These are phyloP conservation scores for Vanderwaltozyma yarrowii DNA, from an alignment of 805 yeast genomes.

Conservation along the genomic window DNA sequence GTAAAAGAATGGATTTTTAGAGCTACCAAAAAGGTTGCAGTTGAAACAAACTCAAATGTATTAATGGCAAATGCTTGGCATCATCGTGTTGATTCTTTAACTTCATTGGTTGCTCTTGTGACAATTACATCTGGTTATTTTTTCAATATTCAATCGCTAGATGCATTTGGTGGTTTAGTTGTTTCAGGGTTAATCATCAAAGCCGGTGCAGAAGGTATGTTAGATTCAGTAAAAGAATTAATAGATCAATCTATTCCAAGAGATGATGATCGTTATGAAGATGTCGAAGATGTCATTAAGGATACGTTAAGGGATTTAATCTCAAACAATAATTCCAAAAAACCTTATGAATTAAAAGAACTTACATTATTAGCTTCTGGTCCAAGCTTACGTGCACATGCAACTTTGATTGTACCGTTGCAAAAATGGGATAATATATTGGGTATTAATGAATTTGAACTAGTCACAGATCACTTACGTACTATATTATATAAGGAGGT, in stretches of 20 bases:
- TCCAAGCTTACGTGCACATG: slow-evolving; percentile 36
- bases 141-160: slow-evolving; percentile 70
- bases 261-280: slow-evolving; percentile 38
- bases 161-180: slow-evolving; percentile 78
- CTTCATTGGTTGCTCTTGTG: slow-evolving; percentile 77
- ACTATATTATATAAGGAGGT: slow-evolving; percentile 28
- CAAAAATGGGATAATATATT: slow-evolving; percentile 33
- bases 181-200: slow-evolving; percentile 71
- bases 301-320: slow-evolving; percentile 21
- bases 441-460: slow-evolving; percentile 30
- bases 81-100: slow-evolving; percentile 85
- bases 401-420: slow-evolving; percentile 27
- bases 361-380: slow-evolving; percentile 44
- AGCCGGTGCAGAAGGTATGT: slow-evolving; percentile 71
- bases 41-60: slow-evolving; percentile 68
- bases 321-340: slow-evolving; percentile 28
- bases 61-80: slow-evolving; percentile 97
- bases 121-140: slow-evolving; percentile 79
- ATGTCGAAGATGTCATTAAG: slow-evolving; percentile 31
- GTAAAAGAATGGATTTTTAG: slow-evolving; percentile 80
- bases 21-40: slow-evolving; percentile 74
- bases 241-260: slow-evolving; percentile 56
- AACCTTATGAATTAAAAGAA: slow-evolving; percentile 28
- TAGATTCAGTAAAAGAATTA: slow-evolving; percentile 59
- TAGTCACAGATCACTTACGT: slow-evolving; percentile 28